Base-by-base conservation (phyloP, 2,329 filamentous ascomycete genomes). In the Penicillium occitanis region DNA sequence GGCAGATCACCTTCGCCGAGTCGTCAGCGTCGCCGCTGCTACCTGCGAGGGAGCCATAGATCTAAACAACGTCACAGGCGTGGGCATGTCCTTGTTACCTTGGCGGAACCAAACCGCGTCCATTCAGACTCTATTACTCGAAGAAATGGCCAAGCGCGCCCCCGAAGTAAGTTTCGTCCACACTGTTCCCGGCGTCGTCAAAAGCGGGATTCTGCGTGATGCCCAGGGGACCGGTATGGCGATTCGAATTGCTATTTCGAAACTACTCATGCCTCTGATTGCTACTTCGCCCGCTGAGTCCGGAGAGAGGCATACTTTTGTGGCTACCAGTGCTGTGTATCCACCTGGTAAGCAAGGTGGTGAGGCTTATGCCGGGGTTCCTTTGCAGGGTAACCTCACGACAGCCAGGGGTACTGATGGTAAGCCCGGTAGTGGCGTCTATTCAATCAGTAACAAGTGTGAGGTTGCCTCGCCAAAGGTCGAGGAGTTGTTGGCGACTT, bases 21-120 rank as follows among this genome's bases (percentile, higher is more conserved):
- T 87, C 8, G 80, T 88, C 28, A 83, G 77, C n/a, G 81, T 88
- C n/a, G 75, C 85, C 0, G 82, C 81, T 0, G 84, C 78, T 4
- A 82, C 83, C n/a, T 78, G 80, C 14, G 86, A 88, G 76, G 82
- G 82, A 3, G 66, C 75, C 3, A 74, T 88, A n/a, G 75, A 80
- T 66, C 66, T 78, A 0, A 72, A 81, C 46, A 82, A 87, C 68
- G 77, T 84, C 28, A 80, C 82, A 55, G 77, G 73, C 59, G 80
- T 72, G 61, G 75, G 75, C 63, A 76, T 77, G 71, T 77, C 71
- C 67, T 73, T 77, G 69, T 71, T 66, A n/a, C 80, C 77, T 13
- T 74, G 76, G 11, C 81, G 82, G 17, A 79, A 75, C 5, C 82
- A 85, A 44, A 67, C 82, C 1, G 79, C 79, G 55, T 80, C 80